These are phyloP conservation scores for Onygenales sp. DNA, from an alignment of 2,329 filamentous ascomycete species.

Conservation along the genomic window DNA sequence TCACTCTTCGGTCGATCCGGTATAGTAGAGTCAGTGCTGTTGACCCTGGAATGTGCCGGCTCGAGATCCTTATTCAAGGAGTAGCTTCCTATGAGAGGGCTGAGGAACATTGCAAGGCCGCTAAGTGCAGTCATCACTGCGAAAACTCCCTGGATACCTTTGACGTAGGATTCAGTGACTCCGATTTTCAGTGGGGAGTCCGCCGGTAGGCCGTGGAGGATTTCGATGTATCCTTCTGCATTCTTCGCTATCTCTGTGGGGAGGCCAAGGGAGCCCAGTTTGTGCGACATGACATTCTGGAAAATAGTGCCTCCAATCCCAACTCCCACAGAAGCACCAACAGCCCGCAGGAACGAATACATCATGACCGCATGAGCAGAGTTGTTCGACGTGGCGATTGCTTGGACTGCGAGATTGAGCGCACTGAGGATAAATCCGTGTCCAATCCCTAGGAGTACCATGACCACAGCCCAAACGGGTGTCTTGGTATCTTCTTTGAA, in stretches of 20 bases:
- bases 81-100: not conserved
- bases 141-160: slow-evolving; percentile 2
- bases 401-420: slow-evolving; percentile 3
- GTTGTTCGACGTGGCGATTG: not conserved
- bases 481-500: slow-evolving; percentile 37
- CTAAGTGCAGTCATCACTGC: not conserved
- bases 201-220: not conserved
- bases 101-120: slow-evolving; percentile 2
- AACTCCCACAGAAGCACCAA: slow-evolving; percentile 1
- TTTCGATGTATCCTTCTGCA: slow-evolving; percentile 2
- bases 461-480: slow-evolving; percentile 33
- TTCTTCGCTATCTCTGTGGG: slow-evolving; percentile 3
- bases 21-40: not conserved
- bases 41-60: not conserved
- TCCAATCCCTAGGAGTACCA: not conserved
- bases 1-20: not conserved
- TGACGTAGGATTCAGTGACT: not conserved
- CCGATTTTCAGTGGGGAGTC: not conserved
- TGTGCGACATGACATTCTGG: not conserved
- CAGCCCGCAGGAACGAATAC: slow-evolving; percentile 3
- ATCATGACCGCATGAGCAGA: slow-evolving; percentile 3
- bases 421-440: slow-evolving; percentile 2
- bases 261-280: not conserved
- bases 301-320: slow-evolving; percentile 2
- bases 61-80: not conserved